Evolutionary conservation across 1,284 basidiomycete species (phyloP).

Genomic region (Trichosporon coremiiforme): DNA sequence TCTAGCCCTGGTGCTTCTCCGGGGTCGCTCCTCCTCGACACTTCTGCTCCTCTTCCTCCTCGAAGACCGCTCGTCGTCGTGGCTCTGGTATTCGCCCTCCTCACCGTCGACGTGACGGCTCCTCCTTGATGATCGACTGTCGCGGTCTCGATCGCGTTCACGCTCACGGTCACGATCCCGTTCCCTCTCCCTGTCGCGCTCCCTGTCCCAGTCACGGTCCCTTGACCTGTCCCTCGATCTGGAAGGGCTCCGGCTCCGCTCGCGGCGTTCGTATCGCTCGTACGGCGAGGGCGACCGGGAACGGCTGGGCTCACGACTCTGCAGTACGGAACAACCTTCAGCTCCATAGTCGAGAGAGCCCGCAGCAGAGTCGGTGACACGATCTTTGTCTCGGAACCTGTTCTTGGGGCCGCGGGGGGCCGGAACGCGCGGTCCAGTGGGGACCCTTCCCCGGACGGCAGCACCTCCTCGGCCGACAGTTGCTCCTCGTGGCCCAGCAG

Average conservation of each 20-base stretch:
- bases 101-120: not conserved
- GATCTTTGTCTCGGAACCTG: constrained; percentile 53
- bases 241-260: constrained; percentile 22
- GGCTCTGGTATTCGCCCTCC: constrained; percentile 16
- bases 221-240: constrained; percentile 2
- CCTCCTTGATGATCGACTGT: constrained; percentile 10
- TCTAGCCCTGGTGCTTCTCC: constrained; percentile 8
- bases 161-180: constrained; percentile 24
- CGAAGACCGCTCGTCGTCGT: constrained; percentile 3
- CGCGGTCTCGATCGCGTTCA: constrained; percentile 27
- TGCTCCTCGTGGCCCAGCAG: constrained; percentile 44
- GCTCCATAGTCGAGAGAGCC: constrained; percentile 47
- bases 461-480: not conserved
- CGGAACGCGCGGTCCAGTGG: constrained; percentile 27
- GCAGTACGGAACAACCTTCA: constrained; percentile 24
- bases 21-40: constrained; percentile 8
- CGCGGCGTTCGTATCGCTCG: constrained; percentile 9
- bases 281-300: constrained; percentile 20
- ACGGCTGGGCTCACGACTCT: constrained; percentile 28
- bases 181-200: constrained; percentile 26
- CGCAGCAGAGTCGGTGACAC: constrained; percentile 40
- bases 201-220: constrained; percentile 15
- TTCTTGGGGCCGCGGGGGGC: constrained; percentile 45
- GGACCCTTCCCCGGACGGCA: not conserved
- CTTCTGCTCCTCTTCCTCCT: constrained; percentile 16